phyloP scores from a whole-genome alignment of 2,329 filamentous ascomycete species.

The Myriangium duriaei region DNA sequence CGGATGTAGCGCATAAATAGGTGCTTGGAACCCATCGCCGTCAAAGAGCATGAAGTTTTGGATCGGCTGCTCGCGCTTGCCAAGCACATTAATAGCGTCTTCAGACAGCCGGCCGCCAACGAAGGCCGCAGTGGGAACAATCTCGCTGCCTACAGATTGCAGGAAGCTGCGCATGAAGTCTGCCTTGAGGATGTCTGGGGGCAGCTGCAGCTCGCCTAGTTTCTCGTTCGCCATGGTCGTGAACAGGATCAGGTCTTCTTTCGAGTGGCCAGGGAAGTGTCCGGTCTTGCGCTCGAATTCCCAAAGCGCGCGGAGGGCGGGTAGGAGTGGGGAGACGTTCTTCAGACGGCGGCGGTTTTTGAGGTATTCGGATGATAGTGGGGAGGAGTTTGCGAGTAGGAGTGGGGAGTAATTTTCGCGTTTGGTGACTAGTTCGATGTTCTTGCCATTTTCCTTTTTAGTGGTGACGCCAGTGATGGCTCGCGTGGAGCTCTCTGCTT shows the following conservation, averaged over 20 bases:
- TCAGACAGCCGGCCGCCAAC: conserved; percentile 84
- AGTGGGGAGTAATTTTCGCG: conserved; percentile 82
- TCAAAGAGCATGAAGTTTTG: conserved; percentile 93
- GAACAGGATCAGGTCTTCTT: conserved; percentile 60
- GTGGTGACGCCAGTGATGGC: conserved; percentile 59
- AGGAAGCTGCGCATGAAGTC: conserved; percentile 73
- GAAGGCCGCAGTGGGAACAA: conserved; percentile 78
- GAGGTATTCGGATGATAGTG: conserved; percentile 54
- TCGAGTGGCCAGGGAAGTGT: conserved; percentile 38
- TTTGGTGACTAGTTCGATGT: conserved; percentile 79
- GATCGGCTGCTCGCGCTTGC: conserved; percentile 81
- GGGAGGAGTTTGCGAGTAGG: conserved; percentile 69
- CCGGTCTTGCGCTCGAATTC: conserved; percentile 50
- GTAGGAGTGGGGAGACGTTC: conserved; percentile 71
- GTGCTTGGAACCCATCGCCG: conserved; percentile 64
- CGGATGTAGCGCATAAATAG: conserved; percentile 45
- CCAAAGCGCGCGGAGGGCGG: conserved; percentile 82
- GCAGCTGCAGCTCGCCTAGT: conserved; percentile 51
- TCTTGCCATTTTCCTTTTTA: conserved; percentile 53
- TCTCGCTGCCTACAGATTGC: conserved; percentile 71
- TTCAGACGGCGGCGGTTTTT: conserved; percentile 55
- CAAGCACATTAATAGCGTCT: conserved; percentile 93
- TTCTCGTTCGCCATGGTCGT: conserved; percentile 65
- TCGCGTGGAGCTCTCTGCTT: conserved; percentile 63
- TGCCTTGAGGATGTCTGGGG: conserved; percentile 30